Evolutionary conservation across 192 early-diverging fungal species (phyloP), one percentile per base, ranked within the genome.

Genomic region (Phycomyces nitens): DNA sequence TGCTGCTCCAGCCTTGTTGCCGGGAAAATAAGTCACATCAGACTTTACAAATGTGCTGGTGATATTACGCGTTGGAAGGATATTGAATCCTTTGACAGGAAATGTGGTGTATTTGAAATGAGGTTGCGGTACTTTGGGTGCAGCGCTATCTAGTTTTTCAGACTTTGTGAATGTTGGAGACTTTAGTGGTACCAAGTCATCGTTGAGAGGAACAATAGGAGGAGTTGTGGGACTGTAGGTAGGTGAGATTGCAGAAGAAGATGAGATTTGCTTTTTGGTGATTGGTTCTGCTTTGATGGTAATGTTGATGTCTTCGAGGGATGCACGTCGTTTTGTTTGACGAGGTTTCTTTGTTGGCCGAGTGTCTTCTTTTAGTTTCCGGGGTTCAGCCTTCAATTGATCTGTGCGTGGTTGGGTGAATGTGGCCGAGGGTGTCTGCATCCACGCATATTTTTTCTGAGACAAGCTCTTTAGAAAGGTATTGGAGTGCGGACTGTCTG

Each of bases 101-200:
- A 84, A 84, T 0, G 68, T 79, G 4, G 82, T 84, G 39, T 78
- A 84, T 47, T 73, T 79, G 44, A 84, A 79, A 12, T 71, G 71
- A 12, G 81, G 81, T 39, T 69, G 60, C 16, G 52, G 34, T 26
- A 21, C 23, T 15, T 29, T 27, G 1, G 21, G 42, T 57, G 24
- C 7, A 20, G 11, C 29, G 16, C 49, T 20, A 3, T 49, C 14
- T 20, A 12, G 12, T 39, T 57, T 5, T 24, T 58, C 21, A 42
- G 39, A 23, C 42, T 66, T 22, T 54, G 22, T 53, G 43, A 22
- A 18, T 26, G 41, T 38, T 50, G 34, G 47, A 21, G 18, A 34
- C 18, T n/a, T 56, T 52, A 10, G 14, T 29, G 27, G 44, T 51
- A 15, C 1, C 4, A 21, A 21, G 20, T 41, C 41, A 42, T 26